A percentile compares a stretch with the other conserved stretches of the same genome.
These are phyloP conservation scores for Cryptococcus jaspeensis DNA, from an alignment of 1,284 basidiomycete species.

Conservation along the genomic window DNA sequence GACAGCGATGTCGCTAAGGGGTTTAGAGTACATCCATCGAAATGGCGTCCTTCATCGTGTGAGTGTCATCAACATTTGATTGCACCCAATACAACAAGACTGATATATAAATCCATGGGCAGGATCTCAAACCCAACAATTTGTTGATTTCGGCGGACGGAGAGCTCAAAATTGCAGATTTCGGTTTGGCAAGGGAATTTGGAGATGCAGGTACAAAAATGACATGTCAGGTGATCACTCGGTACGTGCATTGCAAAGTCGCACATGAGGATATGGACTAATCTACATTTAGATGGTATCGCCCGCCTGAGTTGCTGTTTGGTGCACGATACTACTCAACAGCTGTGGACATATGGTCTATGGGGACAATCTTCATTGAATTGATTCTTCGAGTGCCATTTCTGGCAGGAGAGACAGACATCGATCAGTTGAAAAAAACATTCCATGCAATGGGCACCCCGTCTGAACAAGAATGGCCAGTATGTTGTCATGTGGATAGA, in stretches of 20 bases:
- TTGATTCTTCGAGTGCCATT: conserved; percentile 74
- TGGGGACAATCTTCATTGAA: conserved; percentile 98
- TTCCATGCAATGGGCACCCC: conserved; percentile 94
- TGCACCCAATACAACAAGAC: background rate
- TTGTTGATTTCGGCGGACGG: conserved; percentile 88
- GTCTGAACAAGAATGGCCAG: conserved; percentile 95
- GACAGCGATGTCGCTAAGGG: conserved; percentile 97
- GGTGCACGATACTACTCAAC: conserved; percentile 96
- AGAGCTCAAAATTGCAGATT: conserved; percentile 96
- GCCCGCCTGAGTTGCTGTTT: conserved; percentile 93
- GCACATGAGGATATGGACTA: background rate
- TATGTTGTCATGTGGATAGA: conserved; percentile 48
- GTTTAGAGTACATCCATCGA: conserved; percentile 94
- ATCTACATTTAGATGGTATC: conserved; percentile 77
- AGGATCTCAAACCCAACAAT: conserved; percentile 99
- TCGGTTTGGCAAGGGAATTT: conserved; percentile 95
- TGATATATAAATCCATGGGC: conserved; percentile 5
- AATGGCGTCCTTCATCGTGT: conserved; percentile 93
- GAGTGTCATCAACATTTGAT: conserved; percentile 29
- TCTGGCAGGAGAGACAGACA: conserved; percentile 93
- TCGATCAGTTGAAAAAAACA: conserved; percentile 93
- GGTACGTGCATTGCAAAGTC: conserved; percentile 57
- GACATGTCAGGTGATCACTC: conserved; percentile 97
- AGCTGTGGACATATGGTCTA: conserved; percentile 98
- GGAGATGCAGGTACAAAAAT: conserved; percentile 78